Percentiles rank a stretch among this genome's conserved stretches.
phyloP scores from a whole-genome alignment of 345 rosid genomes.

The Populus deltoides region DNA sequence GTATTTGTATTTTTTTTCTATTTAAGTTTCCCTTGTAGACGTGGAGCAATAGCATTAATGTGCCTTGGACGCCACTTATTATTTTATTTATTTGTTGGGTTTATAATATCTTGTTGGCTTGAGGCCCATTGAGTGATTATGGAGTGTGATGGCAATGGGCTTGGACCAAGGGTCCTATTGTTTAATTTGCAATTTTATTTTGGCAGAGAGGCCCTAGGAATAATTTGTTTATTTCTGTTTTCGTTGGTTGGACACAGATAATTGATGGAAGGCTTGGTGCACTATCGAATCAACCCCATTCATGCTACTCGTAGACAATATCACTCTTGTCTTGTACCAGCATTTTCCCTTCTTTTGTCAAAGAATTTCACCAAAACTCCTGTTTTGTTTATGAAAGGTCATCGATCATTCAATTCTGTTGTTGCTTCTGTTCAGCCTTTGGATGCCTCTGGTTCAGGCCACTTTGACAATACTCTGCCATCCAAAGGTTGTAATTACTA shows the following conservation, averaged over 20 bases:
- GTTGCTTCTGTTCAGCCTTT: conserved; percentile 51
- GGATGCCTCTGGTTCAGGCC: conserved; percentile 39
- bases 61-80: too few species aligned
- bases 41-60: too few species aligned
- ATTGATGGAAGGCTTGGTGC: conserved; percentile 61
- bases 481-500: conserved; percentile 43
- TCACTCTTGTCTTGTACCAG: conserved; percentile 24
- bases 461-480: conserved; percentile 45
- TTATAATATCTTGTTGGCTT: too few species aligned
- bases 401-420: conserved; percentile 40
- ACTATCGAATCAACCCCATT: conserved; percentile 37
- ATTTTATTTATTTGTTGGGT: too few species aligned
- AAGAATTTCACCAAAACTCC: conserved; percentile 23
- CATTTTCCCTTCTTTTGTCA: conserved; percentile 27
- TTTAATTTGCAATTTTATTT: too few species aligned
- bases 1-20: too few species aligned
- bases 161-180: too few species aligned
- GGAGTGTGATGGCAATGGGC: too few species aligned
- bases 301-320: conserved; percentile 29
- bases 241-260: conserved; percentile 26
- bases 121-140: too few species aligned
- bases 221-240: not conserved
- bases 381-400: conserved; percentile 34
- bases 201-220: not conserved
- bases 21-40: too few species aligned